Base-by-base conservation (phyloP, 768 basidiomycete species). In the Hericium erinaceus region DNA sequence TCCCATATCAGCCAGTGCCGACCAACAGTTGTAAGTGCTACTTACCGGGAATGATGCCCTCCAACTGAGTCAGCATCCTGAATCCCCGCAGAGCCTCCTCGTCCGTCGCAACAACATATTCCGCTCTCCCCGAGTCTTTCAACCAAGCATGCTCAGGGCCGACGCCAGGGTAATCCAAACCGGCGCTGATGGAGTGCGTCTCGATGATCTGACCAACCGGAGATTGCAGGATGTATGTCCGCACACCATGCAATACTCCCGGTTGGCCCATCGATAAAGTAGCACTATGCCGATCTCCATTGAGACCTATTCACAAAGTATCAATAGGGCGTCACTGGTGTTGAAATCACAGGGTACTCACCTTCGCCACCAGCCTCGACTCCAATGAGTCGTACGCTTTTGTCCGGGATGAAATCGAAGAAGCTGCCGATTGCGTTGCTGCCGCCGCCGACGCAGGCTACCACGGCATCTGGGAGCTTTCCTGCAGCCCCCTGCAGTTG, bases 311-410 rank as follows among this genome's bases (percentile, higher is more conserved):
- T 41, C 28, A 46, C 16, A 18, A 10, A 11, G 20, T 55, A 28
- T 46, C 16, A 18, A 8, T 12, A 11, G 10, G 33, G 33, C 6
- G 9, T 33, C 7, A 2, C 33, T 33, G 9, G 33, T 9, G 7
- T 2, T 33, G n/a, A 15, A 44, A 37, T 4, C 9, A 26, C n/a
- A 44, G n/a, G 41, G 52, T 22, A 64, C 72, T 60, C 55, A 87
- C 95, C 97, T 77, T 98, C 93, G 54, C 97, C 97, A 58, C 94
- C 97, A 44, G 97, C 97, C 69, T 99, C 97, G 10, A 99, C 95
- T 60, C 97, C 97, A 37, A 98, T 74, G 37, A 99, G 74, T 39
- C 87, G 80, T 22, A 98, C 95, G 48, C 70, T 76, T 71, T 90
- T 86, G 68, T 98, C 92, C 8, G 77, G 75, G 69, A 98, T 95